Evolutionary conservation across 2,329 filamentous ascomycete genomes (phyloP).

Genomic region (Plenodomus tracheiphilus): DNA sequence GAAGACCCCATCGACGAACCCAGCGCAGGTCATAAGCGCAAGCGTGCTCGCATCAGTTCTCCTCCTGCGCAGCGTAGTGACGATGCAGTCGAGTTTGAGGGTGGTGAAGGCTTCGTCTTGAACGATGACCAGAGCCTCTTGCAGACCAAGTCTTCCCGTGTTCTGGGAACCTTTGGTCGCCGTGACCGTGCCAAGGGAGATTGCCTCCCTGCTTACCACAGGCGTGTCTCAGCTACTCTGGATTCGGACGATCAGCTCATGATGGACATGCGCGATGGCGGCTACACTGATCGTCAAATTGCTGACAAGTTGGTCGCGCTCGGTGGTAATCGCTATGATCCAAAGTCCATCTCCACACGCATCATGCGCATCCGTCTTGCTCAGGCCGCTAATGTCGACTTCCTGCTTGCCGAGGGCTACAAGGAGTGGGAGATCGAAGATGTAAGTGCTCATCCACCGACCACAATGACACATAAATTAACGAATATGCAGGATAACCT

Average conservation of each 20-base stretch:
- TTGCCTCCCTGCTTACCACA: slow-evolving; percentile 46
- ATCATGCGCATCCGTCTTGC: slow-evolving; percentile 51
- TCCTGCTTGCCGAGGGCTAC: slow-evolving; percentile 50
- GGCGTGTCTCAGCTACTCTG: slow-evolving; percentile 47
- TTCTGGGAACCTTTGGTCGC: slow-evolving; percentile 30
- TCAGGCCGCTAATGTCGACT: slow-evolving; percentile 49
- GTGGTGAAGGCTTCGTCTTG: slow-evolving; percentile 25
- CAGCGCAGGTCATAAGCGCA: slow-evolving; percentile 16
- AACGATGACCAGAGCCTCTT: slow-evolving; percentile 18
- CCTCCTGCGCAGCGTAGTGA: slow-evolving; percentile 4
- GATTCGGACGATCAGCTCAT: slow-evolving; percentile 55
- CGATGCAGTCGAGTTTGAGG: not conserved
- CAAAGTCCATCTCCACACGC: slow-evolving; percentile 54
- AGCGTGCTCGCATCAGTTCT: slow-evolving; percentile 9
- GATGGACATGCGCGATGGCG: slow-evolving; percentile 47
- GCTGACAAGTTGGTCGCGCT: slow-evolving; percentile 47
- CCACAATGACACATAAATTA: too few relatives aligned
- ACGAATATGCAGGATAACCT: slow-evolving; percentile 55
- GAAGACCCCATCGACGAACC: slow-evolving; percentile 10
- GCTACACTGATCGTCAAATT: slow-evolving; percentile 51
- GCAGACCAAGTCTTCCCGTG: slow-evolving; percentile 11
- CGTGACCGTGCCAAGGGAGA: slow-evolving; percentile 34
- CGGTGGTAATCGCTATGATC: slow-evolving; percentile 49
- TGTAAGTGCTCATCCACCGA: slow-evolving; percentile 39
- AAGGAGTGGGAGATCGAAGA: slow-evolving; percentile 56